Evolutionary conservation across 257 asterid genomes (phyloP), one percentile per base, ranked within the genome.

Genomic region (Leptodermis oblonga): DNA sequence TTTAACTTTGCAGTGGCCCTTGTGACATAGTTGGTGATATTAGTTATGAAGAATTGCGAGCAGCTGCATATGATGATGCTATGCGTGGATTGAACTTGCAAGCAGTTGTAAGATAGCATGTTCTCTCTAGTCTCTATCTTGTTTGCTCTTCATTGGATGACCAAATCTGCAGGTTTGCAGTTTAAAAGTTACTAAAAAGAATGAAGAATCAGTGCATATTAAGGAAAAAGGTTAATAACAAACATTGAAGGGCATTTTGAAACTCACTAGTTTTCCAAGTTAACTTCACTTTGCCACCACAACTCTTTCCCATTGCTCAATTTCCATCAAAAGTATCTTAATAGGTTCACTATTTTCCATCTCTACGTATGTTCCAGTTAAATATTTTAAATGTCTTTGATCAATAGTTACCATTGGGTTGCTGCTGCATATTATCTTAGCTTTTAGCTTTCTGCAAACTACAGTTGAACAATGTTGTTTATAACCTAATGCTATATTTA

Each of bases 21-120:
- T 93, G 99, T 78, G 99, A 94, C 76, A 74, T 87, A 71, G 77
- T 66, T 34, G 97, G 99, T 64, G 99, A 94, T 80, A 73, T 82
- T 79, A 90, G 96, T 80, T 87, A 62, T 30, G 99, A 94, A 74
- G 97, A 94, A 83, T 73, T 94, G 87, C 95, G 96, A 70, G 87
- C 88, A 67, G 76, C 78, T 45, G 97, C 99, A 78, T 90, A 94
- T 67, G 92, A 89, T 36, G 97, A 94, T 61, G 92, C 92, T 43
- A 87, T 80, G 76, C 81, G 74, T 46, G 97, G 97, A 55, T 72
- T 80, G 79, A 81, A 74, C 87, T 68, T 93, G 69, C 89, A 72
- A 72, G 80, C 80, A 68, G 90, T 94, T 83, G 99, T 94, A 86
- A 86, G 94, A 65, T 66, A 60, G 79, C 70, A 61, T 64, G 37